Percentiles rank a stretch among this genome's conserved stretches.
Conservation (phyloP, 345 rosid genomes). For the Geranium rotundifolium region DNA sequence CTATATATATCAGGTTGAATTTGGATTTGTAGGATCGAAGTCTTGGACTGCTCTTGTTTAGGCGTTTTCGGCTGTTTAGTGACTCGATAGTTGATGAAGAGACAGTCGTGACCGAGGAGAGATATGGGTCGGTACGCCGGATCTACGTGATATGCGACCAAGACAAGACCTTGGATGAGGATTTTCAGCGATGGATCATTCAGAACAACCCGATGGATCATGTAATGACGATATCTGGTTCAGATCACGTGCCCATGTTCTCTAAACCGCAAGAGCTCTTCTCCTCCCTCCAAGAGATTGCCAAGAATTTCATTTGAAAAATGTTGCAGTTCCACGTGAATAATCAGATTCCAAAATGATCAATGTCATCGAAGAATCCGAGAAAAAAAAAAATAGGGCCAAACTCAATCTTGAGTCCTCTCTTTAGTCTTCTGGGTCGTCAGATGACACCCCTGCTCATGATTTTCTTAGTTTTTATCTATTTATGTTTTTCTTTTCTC, state of each 20-base stretch:
- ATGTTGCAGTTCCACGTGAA: too few species aligned
- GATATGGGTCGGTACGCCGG: conserved; percentile 13
- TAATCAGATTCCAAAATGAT: too few species aligned
- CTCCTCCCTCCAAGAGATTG: conserved; percentile 11
- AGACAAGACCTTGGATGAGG: conserved; percentile 1
- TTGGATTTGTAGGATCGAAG: conserved; percentile 11
- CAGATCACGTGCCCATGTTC: conserved; percentile 24
- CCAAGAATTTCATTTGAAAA: neutral
- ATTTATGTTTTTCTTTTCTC: too few species aligned
- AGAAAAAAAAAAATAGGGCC: too few species aligned
- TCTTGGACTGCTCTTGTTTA: conserved; percentile 8
- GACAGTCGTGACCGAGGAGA: conserved; percentile 7
- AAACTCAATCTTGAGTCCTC: too few species aligned
- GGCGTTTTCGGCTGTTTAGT: neutral
- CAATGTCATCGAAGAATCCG: too few species aligned
- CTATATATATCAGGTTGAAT: neutral
- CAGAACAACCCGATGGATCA: conserved; percentile 10
- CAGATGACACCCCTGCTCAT: too few species aligned
- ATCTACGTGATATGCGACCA: conserved; percentile 12
- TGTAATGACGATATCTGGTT: conserved; percentile 7
- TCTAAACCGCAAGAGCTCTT: conserved; percentile 15
- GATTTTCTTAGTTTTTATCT: too few species aligned
- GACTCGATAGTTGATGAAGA: neutral
- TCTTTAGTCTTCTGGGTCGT: too few species aligned
- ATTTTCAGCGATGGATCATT: conserved; percentile 13